A percentile compares a stretch with the other conserved stretches of the same genome.
Conservation (phyloP, 2,329 filamentous ascomycete species). For the Cladosporium sp. region DNA sequence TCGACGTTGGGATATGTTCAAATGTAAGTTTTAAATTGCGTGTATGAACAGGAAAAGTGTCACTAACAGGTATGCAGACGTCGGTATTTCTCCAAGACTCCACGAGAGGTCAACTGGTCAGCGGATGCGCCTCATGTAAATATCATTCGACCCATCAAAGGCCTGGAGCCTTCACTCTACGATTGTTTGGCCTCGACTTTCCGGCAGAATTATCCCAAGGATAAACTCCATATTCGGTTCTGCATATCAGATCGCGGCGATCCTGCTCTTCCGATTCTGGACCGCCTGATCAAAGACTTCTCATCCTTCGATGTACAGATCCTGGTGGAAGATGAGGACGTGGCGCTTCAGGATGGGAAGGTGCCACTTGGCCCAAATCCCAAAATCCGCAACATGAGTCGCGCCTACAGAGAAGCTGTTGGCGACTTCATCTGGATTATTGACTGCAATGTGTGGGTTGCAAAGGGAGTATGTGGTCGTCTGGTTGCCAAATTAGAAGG, state of each 20-base stretch:
- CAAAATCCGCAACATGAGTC: slow-evolving; percentile 96
- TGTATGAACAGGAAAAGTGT: too few species aligned
- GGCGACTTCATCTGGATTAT: slow-evolving; percentile 90
- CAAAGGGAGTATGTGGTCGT: slow-evolving; percentile 69
- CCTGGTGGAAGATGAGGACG: slow-evolving; percentile 78
- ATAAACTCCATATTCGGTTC: slow-evolving; percentile 74
- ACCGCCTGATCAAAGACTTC: slow-evolving; percentile 69
- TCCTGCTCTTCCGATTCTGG: slow-evolving; percentile 70
- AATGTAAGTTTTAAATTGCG: slow-evolving; percentile 55
- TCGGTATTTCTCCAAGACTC: slow-evolving; percentile 49
- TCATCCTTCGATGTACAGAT: slow-evolving; percentile 66
- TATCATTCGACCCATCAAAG: slow-evolving; percentile 89
- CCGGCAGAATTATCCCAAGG: slow-evolving; percentile 70
- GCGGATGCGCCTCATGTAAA: slow-evolving; percentile 72
- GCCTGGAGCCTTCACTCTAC: slow-evolving; percentile 83
- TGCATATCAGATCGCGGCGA: slow-evolving; percentile 75
- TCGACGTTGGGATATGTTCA: slow-evolving; percentile 56
- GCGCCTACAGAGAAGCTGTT: slow-evolving; percentile 82
- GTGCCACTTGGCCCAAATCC: slow-evolving; percentile 77
- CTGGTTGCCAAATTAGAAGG: slow-evolving; percentile 89
- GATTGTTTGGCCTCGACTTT: slow-evolving; percentile 88
- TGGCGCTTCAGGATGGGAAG: slow-evolving; percentile 57
- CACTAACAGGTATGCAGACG: slow-evolving; percentile 39
- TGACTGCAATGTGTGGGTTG: slow-evolving; percentile 95
- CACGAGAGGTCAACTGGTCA: slow-evolving; percentile 27